These are phyloP conservation scores for Syzygium jambos DNA, from an alignment of 345 rosid genomes.

Conservation along the genomic window DNA sequence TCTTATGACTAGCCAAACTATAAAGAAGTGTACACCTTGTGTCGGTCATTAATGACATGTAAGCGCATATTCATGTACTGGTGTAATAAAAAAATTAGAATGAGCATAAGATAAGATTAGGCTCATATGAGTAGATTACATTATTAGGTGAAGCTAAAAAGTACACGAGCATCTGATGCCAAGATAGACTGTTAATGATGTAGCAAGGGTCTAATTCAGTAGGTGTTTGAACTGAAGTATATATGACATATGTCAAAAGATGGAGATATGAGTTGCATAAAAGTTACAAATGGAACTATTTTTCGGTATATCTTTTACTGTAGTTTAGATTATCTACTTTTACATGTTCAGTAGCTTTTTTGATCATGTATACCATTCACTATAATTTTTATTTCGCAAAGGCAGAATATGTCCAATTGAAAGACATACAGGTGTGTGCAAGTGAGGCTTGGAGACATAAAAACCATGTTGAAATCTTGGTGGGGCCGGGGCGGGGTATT, in stretches of 20 bases:
- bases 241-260: neutral
- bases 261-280: neutral
- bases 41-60: neutral
- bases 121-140: neutral
- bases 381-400: neutral
- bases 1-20: neutral
- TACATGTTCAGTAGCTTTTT: neutral
- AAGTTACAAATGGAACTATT: neutral
- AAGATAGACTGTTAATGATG: neutral
- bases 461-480: neutral
- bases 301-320: neutral
- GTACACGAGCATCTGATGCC: neutral
- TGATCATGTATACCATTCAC: neutral
- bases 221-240: neutral
- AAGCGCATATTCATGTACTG: neutral
- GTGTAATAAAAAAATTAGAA: neutral
- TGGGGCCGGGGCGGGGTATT: neutral
- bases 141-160: neutral
- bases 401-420: neutral
- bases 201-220: neutral
- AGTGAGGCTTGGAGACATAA: neutral
- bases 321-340: neutral
- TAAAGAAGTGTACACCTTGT: neutral
- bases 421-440: neutral
- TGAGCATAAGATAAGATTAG: neutral